These are phyloP conservation scores for Lyophyllum decastes DNA, from an alignment of 768 basidiomycete genomes.

Conservation along the genomic window DNA sequence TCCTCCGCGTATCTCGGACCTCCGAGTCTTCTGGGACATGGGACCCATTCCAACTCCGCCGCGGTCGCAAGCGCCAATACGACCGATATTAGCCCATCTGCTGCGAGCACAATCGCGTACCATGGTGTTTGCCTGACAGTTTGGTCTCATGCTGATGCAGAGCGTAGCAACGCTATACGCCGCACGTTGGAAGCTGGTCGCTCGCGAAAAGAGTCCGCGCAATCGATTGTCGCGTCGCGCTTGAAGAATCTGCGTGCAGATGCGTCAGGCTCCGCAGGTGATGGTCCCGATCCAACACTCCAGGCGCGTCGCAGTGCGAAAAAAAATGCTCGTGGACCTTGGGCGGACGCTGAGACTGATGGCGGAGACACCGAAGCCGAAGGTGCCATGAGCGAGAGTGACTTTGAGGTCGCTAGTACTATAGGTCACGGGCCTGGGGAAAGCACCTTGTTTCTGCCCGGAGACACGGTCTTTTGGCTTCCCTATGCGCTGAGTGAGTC, in stretches of 20 bases:
- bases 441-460: slow-evolving; percentile 85
- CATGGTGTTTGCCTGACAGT: slow-evolving; percentile 93
- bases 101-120: slow-evolving; percentile 64
- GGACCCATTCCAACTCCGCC: slow-evolving; percentile 34
- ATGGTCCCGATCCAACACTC: slow-evolving; percentile 52
- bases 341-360: slow-evolving; percentile 76
- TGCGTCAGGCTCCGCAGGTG: slow-evolving; percentile 42
- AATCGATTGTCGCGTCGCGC: slow-evolving; percentile 68
- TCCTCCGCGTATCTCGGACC: slow-evolving; percentile 82
- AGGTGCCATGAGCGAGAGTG: slow-evolving; percentile 82
- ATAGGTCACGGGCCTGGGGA: slow-evolving; percentile 83
- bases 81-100: slow-evolving; percentile 31
- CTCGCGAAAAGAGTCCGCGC: slow-evolving; percentile 77
- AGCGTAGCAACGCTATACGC: slow-evolving; percentile 82
- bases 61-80: slow-evolving; percentile 31
- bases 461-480: slow-evolving; percentile 92
- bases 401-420: slow-evolving; percentile 81
- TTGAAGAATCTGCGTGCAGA: slow-evolving; percentile 66
- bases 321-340: slow-evolving; percentile 65
- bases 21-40: slow-evolving; percentile 61
- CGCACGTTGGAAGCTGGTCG: slow-evolving; percentile 79
- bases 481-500: slow-evolving; percentile 87
- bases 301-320: slow-evolving; percentile 60
- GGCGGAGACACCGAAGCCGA: slow-evolving; percentile 72
- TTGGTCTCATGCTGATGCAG: slow-evolving; percentile 93